phyloP scores from a whole-genome alignment of 768 basidiomycete genomes.

The Gymnopilus dilepis region DNA sequence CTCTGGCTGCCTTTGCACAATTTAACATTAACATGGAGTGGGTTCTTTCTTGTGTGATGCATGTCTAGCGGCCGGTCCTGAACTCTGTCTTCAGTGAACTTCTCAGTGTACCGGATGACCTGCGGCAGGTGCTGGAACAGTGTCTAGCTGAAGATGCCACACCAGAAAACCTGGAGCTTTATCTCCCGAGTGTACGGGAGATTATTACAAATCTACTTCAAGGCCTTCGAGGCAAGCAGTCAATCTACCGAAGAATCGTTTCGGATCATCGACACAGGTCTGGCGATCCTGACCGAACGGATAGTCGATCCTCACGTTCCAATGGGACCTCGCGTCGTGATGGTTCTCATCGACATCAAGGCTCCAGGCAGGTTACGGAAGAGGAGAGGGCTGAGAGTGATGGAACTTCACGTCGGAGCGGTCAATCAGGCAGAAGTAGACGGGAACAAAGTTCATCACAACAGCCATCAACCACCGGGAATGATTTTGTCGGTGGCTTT shows the following conservation, averaged over 20 bases:
- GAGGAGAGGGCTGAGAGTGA: constrained; percentile 46
- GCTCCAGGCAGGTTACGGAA: constrained; percentile 46
- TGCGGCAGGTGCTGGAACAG: constrained; percentile 87
- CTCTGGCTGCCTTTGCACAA: constrained; percentile 84
- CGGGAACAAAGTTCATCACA: constrained; percentile 34
- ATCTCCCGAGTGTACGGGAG: constrained; percentile 87
- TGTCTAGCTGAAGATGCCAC: constrained; percentile 92
- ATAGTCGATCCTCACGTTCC: constrained; percentile 61
- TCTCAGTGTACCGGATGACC: constrained; percentile 83
- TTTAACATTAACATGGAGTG: constrained; percentile 93
- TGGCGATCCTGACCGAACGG: constrained; percentile 55
- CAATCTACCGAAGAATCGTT: constrained; percentile 78
- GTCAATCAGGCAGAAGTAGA: constrained; percentile 45
- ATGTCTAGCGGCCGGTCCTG: constrained; percentile 1
- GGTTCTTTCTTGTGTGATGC: constrained; percentile 38
- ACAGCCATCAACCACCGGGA: constrained; percentile 29
- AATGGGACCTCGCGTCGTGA: constrained; percentile 51
- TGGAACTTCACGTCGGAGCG: constrained; percentile 40
- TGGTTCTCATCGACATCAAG: constrained; percentile 51
- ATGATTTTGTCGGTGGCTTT: constrained; percentile 63
- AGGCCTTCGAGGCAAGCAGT: constrained; percentile 92
- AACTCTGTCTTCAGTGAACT: constrained; percentile 68
- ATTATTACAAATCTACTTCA: constrained; percentile 94
- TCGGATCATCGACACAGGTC: constrained; percentile 65
- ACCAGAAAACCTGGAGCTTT: constrained; percentile 82